Conservation (phyloP, 371 early-diverging fungal genomes). For the Mortierella sp. region DNA sequence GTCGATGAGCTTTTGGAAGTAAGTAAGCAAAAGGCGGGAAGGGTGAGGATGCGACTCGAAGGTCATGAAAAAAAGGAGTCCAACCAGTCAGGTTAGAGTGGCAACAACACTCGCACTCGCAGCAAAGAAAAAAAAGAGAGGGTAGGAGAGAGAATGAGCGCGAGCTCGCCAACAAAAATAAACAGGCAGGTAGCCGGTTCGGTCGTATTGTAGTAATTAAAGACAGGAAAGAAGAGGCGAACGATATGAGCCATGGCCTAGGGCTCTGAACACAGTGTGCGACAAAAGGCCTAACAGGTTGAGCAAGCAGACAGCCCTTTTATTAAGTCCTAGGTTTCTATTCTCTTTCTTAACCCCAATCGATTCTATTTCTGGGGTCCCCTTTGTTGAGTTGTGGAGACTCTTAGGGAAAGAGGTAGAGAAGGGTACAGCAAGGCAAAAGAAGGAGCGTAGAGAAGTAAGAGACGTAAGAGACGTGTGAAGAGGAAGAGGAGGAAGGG, state of each 20-base stretch:
- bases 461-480: too few relatives aligned
- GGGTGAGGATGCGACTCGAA: neutral
- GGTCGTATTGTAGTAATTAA: neutral
- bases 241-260: neutral
- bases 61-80: too few relatives aligned
- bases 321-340: neutral
- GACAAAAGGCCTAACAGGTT: neutral
- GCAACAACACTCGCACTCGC: neutral
- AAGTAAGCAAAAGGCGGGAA: neutral
- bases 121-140: too few relatives aligned
- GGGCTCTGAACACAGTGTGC: neutral
- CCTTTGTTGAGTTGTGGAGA: neutral
- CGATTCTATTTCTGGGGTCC: slow-evolving; percentile 7
- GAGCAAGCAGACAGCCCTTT: neutral
- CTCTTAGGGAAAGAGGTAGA: neutral
- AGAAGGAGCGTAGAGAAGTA: too few relatives aligned
- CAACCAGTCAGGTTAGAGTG: neutral
- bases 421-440: neutral
- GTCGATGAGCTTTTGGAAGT: neutral
- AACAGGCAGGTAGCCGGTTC: neutral
- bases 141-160: neutral
- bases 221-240: neutral
- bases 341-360: neutral
- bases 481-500: neutral
- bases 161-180: neutral